These are phyloP conservation scores for Exophiala oligosperma DNA, from an alignment of 2,329 filamentous ascomycete genomes.

Conservation along the genomic window DNA sequence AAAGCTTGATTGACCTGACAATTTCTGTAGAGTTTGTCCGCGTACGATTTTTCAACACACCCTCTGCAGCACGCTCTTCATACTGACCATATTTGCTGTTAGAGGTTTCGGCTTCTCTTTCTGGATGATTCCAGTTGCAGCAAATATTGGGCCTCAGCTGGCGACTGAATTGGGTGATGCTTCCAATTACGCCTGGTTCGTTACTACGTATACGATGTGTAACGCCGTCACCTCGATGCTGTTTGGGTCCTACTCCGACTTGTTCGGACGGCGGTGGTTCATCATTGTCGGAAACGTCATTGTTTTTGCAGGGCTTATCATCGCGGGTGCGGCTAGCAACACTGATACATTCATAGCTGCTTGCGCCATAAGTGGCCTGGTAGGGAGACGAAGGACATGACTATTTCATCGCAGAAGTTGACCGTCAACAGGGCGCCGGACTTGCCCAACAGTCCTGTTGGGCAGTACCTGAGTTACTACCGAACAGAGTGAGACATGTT, in stretches of 20 bases:
- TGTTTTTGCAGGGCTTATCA: slow-evolving; percentile 33
- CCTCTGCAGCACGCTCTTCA: too few species aligned
- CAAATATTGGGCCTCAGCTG: slow-evolving; percentile 50
- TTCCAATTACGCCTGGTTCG: slow-evolving; percentile 39
- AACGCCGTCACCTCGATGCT: not conserved
- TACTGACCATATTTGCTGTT: too few species aligned
- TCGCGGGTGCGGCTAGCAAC: slow-evolving; percentile 28
- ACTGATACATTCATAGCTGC: slow-evolving; percentile 41
- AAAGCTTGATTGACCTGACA: too few species aligned
- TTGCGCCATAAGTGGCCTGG: slow-evolving; percentile 45
- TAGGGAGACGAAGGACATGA: too few species aligned
- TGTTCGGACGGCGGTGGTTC: slow-evolving; percentile 50
- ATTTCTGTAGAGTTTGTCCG: too few species aligned
- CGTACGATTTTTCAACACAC: too few species aligned
- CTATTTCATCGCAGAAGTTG: too few species aligned
- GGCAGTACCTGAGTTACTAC: slow-evolving; percentile 5
- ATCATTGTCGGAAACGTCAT: slow-evolving; percentile 44
- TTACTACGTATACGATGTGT: not conserved
- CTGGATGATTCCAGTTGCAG: slow-evolving; percentile 42
- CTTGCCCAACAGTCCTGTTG: slow-evolving; percentile 21
- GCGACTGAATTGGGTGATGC: slow-evolving; percentile 45
- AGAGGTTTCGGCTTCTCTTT: not conserved
- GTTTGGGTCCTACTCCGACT: slow-evolving; percentile 32
- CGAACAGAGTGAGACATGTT: too few species aligned
- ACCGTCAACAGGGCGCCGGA: slow-evolving; percentile 35